A percentile compares a stretch with the other conserved stretches of the same genome.
Evolutionary conservation across 2,329 filamentous ascomycete species (phyloP).

Genomic region (Erysiphe pisi): DNA sequence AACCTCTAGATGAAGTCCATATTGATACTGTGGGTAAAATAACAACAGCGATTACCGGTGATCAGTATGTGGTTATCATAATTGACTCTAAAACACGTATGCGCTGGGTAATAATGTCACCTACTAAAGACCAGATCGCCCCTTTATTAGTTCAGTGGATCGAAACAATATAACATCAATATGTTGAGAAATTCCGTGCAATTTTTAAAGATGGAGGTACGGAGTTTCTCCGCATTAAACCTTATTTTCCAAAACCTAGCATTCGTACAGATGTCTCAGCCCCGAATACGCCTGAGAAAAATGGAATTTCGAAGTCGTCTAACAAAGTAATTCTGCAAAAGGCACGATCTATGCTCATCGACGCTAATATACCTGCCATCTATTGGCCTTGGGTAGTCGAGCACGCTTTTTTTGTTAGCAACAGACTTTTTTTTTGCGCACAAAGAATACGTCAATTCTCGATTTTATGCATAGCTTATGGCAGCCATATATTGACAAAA

Average conservation of each 20-base stretch:
- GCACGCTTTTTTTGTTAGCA: no score
- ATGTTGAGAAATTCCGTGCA: not conserved
- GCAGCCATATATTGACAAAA: no score
- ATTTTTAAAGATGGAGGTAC: slow-evolving; percentile 12
- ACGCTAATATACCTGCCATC: no score
- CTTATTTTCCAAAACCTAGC: not conserved
- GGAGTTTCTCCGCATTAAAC: not conserved
- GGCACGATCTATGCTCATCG: not conserved
- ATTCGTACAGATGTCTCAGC: not conserved
- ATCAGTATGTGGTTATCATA: not conserved
- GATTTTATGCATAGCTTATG: no score
- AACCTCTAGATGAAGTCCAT: no score
- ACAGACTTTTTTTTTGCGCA: no score
- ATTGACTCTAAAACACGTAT: not conserved
- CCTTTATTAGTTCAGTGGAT: not conserved
- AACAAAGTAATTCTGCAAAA: not conserved
- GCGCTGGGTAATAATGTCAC: not conserved
- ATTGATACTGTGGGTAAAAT: no score
- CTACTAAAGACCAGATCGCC: not conserved
- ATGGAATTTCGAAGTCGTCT: not conserved
- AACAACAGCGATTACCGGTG: not conserved
- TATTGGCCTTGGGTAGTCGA: not conserved
- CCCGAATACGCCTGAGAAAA: not conserved
- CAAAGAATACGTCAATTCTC: no score
- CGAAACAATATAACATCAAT: not conserved